Evolutionary conservation across 1,139 yeast species (phyloP), one percentile per base, ranked within the genome.

Genomic region (Blastobotrys serpentis): DNA sequence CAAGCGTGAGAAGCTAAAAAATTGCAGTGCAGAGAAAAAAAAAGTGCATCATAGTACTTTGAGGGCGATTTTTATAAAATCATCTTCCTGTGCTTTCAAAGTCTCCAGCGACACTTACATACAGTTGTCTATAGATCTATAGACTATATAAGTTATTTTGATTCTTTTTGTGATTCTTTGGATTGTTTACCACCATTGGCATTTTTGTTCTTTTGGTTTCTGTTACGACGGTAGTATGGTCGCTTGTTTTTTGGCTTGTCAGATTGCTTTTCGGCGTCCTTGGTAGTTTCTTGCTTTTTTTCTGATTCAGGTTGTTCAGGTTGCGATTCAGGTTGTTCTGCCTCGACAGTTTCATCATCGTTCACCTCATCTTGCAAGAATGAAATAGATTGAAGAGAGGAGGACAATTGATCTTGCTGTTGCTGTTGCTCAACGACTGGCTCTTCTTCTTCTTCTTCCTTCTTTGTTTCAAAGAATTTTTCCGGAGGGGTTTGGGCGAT

Each of bases 71-170:
- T 29, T 38, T 52, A 44, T 10, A 29, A 29, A 29, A 29, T 29
- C 32, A 29, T 29, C n/a, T 29, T 6, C 32, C 32, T 10, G 13
- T 29, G 32, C 32, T 29, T 29, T 29, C 32, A 51, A 62, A 52
- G 64, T 60, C 64, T 60, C 64, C 63, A 60, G 54, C 56, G 58
- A 51, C 62, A 60, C 64, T 50, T 37, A 60, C 63, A 60, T 56
- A 14, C 30, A 14, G 17, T 29, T 37, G 6, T 26, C 18, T 18
- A 14, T 41, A 17, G 22, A 34, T 10, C 10, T 23, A 10, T n/a
- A n/a, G n/a, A n/a, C 3, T 46, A 13, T 42, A 7, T 29, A 29
- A 29, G 32, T 29, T 29, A 29, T 29, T 29, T 29, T 29, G 32
- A 19, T 11, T 23, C 18, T 30, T 19, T 19, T 30, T 11, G 11